Base-by-base conservation (phyloP, 2,329 filamentous ascomycete genomes). In the Chaetomiaceae sp. region DNA sequence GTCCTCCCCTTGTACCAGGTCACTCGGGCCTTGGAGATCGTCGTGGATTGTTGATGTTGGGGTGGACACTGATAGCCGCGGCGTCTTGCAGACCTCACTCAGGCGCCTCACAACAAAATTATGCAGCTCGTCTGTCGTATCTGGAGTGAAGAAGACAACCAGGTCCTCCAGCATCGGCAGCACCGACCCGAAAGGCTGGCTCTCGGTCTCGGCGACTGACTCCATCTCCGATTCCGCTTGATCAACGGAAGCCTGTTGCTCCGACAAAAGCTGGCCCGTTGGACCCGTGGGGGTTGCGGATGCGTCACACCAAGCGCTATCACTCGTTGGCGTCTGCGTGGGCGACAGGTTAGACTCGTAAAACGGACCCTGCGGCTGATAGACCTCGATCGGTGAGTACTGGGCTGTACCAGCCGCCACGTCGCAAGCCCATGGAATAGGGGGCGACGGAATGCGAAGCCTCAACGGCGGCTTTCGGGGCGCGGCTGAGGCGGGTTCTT, bases 151-250 rank as follows among this genome's bases (percentile, higher is more conserved):
- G 42, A 79, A 71, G 22, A 86, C 70, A 2, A 84, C 72, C 1
- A 84, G 63, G 56, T 85, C 78, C 61, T 85, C 83, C 0, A 71
- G 61, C 38, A 81, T 66, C 0, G 78, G 75, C 20, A 85, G 69
- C 0, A 82, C 71, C 1, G 77, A 69, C 31, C 72, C 68, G 36
- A 74, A 73, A 0, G 63, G 50, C 15, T 62, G 54, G 8, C 65
- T 51, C 7, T 55, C 37, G 14, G 60, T 19, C 22, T 44, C 36
- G 3, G 15, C 1, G 22, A 20, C 9, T 14, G 44, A 25, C 12
- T 25, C 9, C 1, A 8, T 7, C 5, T 6, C 12, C n/a, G 12
- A 46, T 17, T 25, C n/a, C 5, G 19, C 22, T n/a, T 34, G 23
- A 19, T 34, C 44, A 11, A 23, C 19, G n/a, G 15, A 3, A 7